Conservation (phyloP, 2,329 filamentous ascomycete genomes). For the Esteya vermicola region DNA sequence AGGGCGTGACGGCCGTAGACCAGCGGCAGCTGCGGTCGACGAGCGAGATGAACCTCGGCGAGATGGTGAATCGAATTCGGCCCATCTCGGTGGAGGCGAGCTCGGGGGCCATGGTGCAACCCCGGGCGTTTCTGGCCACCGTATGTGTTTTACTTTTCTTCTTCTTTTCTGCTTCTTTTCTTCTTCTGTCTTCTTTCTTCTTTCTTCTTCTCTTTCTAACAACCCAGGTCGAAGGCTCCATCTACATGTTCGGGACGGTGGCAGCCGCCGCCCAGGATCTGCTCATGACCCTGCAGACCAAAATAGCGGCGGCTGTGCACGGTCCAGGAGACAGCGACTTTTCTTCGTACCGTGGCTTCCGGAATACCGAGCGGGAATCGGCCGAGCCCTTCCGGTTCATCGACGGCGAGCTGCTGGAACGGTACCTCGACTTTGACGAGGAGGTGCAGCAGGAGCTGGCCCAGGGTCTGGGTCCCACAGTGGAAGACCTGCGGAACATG, state of each 20-base stretch:
- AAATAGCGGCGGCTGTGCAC: slow-evolving; percentile 50
- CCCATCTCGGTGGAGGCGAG: slow-evolving; percentile 54
- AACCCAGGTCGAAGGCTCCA: slow-evolving; percentile 68
- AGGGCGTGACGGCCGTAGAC: slow-evolving; percentile 64
- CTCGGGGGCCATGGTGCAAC: slow-evolving; percentile 54
- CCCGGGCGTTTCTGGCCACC: slow-evolving; percentile 77
- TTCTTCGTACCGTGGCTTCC: slow-evolving; percentile 67
- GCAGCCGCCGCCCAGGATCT: slow-evolving; percentile 58
- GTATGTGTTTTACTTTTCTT: slow-evolving; percentile 36
- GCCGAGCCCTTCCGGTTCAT: slow-evolving; percentile 77
- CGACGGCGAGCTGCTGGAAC: slow-evolving; percentile 81
- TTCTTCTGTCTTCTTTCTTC: neutral
- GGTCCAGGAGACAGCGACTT: slow-evolving; percentile 65
- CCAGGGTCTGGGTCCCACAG: slow-evolving; percentile 41
- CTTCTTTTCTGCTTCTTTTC: neutral
- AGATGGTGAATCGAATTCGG: slow-evolving; percentile 84
- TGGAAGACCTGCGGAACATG: slow-evolving; percentile 47
- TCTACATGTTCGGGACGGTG: slow-evolving; percentile 82
- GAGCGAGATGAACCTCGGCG: slow-evolving; percentile 73
- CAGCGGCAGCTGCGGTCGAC: slow-evolving; percentile 55
- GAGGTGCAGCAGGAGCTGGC: slow-evolving; percentile 38
- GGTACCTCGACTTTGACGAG: slow-evolving; percentile 60
- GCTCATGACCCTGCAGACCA: slow-evolving; percentile 66
- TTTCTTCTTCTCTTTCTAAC: neutral
- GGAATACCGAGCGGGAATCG: slow-evolving; percentile 53